Conservation (phyloP, 129 eudicot species). For the Dittrichia graveolens region DNA sequence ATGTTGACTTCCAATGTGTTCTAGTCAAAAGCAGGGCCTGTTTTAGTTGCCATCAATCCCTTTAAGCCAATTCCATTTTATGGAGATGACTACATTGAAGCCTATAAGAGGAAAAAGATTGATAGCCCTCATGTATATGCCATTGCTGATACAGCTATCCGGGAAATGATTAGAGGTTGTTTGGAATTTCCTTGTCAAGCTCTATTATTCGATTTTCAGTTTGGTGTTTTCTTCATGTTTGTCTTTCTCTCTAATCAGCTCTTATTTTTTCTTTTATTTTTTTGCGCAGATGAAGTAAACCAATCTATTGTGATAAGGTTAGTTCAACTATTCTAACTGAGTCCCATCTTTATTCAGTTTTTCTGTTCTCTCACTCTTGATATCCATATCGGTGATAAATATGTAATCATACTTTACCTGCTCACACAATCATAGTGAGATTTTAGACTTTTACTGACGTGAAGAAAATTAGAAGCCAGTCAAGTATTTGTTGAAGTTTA, state of each 20-base stretch:
- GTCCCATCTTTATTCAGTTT: background rate
- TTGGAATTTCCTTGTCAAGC: background rate
- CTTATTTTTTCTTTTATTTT: background rate
- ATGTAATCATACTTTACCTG: background rate
- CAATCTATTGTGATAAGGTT: slow-evolving; percentile 92
- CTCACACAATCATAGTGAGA: no score
- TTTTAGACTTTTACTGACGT: no score
- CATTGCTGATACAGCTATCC: slow-evolving; percentile 71
- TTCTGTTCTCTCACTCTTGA: background rate
- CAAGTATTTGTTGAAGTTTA: no score
- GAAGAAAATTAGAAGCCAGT: no score
- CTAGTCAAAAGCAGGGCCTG: slow-evolving; percentile 95
- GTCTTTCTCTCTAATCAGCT: background rate
- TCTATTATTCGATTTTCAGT: background rate
- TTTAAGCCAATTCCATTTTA: slow-evolving; percentile 71
- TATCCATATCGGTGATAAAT: background rate
- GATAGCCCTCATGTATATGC: slow-evolving; percentile 97
- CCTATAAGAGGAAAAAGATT: slow-evolving; percentile 55
- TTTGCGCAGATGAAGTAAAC: slow-evolving; percentile 84
- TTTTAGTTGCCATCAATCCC: slow-evolving; percentile 84
- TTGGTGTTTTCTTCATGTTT: slow-evolving; percentile 11
- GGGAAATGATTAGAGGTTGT: slow-evolving; percentile 84
- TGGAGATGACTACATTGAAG: slow-evolving; percentile 64
- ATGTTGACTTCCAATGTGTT: slow-evolving; percentile 18
- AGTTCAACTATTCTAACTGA: slow-evolving; percentile 25